Evolutionary conservation across 352 stramenopile genomes (phyloP).

Genomic region (Globisporangium camurandrum): DNA sequence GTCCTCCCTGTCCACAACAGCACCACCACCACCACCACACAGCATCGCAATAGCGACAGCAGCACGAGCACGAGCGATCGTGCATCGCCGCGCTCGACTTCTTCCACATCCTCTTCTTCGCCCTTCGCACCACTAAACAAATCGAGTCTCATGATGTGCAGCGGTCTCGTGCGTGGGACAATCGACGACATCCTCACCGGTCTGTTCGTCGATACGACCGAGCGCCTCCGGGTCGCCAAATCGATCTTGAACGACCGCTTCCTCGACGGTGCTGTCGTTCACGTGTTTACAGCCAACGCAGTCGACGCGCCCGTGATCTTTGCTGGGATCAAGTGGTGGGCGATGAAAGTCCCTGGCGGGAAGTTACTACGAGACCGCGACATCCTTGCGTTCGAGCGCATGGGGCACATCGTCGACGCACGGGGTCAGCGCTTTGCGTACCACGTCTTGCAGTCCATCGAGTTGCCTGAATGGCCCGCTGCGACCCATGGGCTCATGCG

Average conservation of each 20-base stretch:
- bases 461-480: constrained; percentile 44
- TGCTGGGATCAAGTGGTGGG: constrained; percentile 58
- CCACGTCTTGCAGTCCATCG: constrained; percentile 49
- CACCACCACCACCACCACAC: background rate
- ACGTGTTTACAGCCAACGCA: constrained; percentile 46
- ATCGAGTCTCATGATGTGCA: constrained; percentile 41
- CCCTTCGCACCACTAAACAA: too few species aligned
- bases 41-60: background rate
- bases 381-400: constrained; percentile 44
- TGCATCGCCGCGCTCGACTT: constrained; percentile 3
- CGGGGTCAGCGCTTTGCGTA: constrained; percentile 53
- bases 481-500: constrained; percentile 25
- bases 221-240: constrained; percentile 37
- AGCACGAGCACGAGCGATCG: background rate
- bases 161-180: constrained; percentile 43
- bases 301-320: constrained; percentile 43
- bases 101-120: too few species aligned
- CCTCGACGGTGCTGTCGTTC: constrained; percentile 43
- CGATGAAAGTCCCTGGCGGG: constrained; percentile 29
- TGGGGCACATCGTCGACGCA: constrained; percentile 53
- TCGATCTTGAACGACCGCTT: constrained; percentile 40
- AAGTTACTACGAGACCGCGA: constrained; percentile 51
- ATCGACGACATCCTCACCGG: constrained; percentile 48
- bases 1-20: background rate
- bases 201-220: constrained; percentile 41